phyloP scores from a whole-genome alignment of 2,329 filamentous ascomycete genomes.

The Incumbomyces delicatus region DNA sequence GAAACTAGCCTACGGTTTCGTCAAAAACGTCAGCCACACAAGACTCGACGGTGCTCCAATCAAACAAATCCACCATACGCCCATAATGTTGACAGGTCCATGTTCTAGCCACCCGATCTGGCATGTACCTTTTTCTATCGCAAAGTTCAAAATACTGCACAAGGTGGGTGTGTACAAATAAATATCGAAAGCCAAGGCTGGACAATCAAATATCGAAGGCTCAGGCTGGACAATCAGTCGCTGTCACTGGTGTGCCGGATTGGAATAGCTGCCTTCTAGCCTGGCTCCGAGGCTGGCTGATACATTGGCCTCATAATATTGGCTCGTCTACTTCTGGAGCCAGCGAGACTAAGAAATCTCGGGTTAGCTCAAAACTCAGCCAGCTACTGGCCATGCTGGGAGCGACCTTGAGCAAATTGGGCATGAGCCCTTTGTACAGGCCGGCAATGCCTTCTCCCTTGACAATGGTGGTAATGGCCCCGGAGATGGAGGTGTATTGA shows the following conservation, averaged over 20 bases:
- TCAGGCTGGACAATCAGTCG: no score
- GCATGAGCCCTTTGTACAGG: constrained; percentile 90
- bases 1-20: background rate
- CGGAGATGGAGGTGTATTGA: constrained; percentile 77
- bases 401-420: constrained; percentile 91
- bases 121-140: no score
- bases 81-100: background rate
- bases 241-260: no score
- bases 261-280: background rate
- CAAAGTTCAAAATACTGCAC: no score
- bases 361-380: constrained; percentile 90
- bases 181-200: no score
- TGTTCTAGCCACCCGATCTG: background rate
- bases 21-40: background rate
- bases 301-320: no score
- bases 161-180: no score
- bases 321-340: constrained; percentile 13
- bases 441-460: constrained; percentile 73
- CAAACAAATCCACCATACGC: background rate
- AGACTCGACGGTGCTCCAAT: background rate
- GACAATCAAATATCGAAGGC: no score
- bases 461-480: constrained; percentile 74
- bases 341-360: constrained; percentile 63
- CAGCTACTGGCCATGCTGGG: constrained; percentile 98
- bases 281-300: background rate